phyloP scores from a whole-genome alignment of 108 stramenopile genomes.

The Chaetoceros muelleri region DNA sequence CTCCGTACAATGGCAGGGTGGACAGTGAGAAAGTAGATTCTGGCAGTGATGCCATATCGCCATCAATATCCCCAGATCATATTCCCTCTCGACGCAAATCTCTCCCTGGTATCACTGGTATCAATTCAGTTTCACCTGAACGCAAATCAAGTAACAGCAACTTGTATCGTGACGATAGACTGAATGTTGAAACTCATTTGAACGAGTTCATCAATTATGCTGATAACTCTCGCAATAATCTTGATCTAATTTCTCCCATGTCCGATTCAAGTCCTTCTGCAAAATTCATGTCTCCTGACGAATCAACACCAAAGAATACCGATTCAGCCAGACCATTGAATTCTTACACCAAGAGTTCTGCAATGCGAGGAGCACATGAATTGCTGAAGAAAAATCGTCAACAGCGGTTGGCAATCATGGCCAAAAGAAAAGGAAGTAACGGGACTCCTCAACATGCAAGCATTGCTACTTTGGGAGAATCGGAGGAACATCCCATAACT shows the following conservation, averaged over 20 bases:
- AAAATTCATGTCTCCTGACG: not conserved
- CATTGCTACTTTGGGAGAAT: not conserved
- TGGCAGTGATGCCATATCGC: too few relatives aligned
- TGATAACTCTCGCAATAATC: constrained; percentile 13
- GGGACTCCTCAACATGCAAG: not conserved
- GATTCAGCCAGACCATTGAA: too few relatives aligned
- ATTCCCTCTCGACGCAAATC: too few relatives aligned
- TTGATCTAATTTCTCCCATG: not conserved
- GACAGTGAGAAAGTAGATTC: too few relatives aligned
- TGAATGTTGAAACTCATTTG: not conserved
- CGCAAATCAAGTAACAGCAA: too few relatives aligned
- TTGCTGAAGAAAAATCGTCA: constrained; percentile 35
- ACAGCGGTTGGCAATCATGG: constrained; percentile 27
- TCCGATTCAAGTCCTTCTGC: not conserved
- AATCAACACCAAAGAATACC: not conserved
- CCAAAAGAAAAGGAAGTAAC: not conserved
- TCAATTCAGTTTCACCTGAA: too few relatives aligned
- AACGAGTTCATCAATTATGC: constrained; percentile 5
- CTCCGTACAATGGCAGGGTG: too few relatives aligned
- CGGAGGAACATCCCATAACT: not conserved
- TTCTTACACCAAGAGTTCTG: constrained; percentile 15
- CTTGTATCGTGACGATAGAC: too few relatives aligned
- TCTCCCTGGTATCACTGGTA: too few relatives aligned
- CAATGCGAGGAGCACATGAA: constrained; percentile 41
- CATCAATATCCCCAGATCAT: too few relatives aligned